phyloP scores from a whole-genome alignment of 75 land plant genomes.

The Gnetum montanum region DNA sequence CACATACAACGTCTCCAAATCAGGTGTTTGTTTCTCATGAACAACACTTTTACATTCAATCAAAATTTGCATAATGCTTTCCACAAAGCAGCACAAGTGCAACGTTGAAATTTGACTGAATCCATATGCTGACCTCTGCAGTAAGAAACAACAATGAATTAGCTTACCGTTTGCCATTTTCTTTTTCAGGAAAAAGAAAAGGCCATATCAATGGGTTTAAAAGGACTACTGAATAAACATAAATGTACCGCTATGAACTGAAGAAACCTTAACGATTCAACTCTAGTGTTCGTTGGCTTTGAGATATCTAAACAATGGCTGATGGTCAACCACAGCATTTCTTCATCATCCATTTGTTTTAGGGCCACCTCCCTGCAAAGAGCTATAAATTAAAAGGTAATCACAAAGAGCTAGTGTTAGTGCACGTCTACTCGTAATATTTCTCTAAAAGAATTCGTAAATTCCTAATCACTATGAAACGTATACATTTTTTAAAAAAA shows the following conservation, averaged over 20 bases:
- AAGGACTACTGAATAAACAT: not conserved
- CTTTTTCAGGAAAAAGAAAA: not conserved
- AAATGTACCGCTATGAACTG: conserved; percentile 27
- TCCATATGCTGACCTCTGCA: conserved; percentile 19
- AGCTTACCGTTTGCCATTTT: too few relatives aligned
- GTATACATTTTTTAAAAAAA: not conserved
- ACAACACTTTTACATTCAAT: conserved; percentile 1
- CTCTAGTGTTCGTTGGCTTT: conserved; percentile 14
- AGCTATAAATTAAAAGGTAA: conserved; percentile 20
- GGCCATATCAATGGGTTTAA: not conserved
- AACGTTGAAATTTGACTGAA: conserved; percentile 11
- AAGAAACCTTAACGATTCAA: conserved; percentile 37
- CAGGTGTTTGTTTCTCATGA: conserved; percentile 14
- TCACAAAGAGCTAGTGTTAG: not conserved
- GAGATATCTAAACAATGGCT: conserved; percentile 25
- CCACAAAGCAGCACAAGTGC: conserved; percentile 19
- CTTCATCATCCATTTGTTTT: conserved; percentile 31
- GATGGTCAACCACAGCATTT: conserved; percentile 16
- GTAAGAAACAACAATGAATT: too few relatives aligned
- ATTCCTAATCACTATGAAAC: too few relatives aligned
- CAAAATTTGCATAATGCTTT: conserved; percentile 31
- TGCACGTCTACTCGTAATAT: not conserved
- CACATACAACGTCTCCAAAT: conserved; percentile 27
- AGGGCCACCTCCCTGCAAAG: conserved; percentile 47
- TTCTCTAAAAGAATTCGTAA: too few relatives aligned